Conservation (phyloP, 164 flowering plant species). For the grape (Vitis vinifera) region DNA sequence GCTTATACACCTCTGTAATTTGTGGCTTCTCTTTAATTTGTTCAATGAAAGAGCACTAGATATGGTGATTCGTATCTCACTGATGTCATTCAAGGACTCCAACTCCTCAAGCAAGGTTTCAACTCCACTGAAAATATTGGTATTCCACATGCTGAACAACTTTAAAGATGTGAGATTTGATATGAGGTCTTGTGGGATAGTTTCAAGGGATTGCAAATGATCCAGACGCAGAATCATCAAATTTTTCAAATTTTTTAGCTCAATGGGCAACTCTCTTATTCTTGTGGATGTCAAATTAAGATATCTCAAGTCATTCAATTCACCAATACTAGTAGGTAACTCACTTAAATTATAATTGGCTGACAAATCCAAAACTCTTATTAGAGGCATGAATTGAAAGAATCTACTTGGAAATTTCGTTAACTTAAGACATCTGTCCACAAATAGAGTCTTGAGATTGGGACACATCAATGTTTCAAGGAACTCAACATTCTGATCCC, state of each 20-base stretch:
- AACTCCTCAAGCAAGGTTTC: neutral
- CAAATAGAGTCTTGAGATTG: too few species aligned
- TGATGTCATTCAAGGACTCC: neutral
- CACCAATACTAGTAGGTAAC: too few species aligned
- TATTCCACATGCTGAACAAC: neutral
- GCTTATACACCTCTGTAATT: too few species aligned
- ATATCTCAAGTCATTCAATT: neutral
- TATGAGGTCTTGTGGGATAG: neutral
- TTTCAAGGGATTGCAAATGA: fast-evolving
- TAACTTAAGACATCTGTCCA: too few species aligned
- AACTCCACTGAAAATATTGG: neutral
- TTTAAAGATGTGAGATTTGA: neutral
- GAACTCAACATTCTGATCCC: neutral
- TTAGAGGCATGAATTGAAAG: too few species aligned
- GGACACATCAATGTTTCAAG: neutral
- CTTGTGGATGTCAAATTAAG: constrained; percentile 6
- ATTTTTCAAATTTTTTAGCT: constrained; percentile 2
- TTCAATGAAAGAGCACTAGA: too few species aligned
- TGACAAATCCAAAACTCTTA: too few species aligned
- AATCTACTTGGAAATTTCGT: too few species aligned
- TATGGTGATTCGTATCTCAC: neutral
- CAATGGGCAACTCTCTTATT: constrained; percentile 2
- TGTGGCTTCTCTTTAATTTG: too few species aligned
- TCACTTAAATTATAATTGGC: too few species aligned
- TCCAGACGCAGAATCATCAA: constrained; percentile 4